phyloP scores from a whole-genome alignment of 2,329 filamentous ascomycete genomes.

The Stromatinia cepivora region DNA sequence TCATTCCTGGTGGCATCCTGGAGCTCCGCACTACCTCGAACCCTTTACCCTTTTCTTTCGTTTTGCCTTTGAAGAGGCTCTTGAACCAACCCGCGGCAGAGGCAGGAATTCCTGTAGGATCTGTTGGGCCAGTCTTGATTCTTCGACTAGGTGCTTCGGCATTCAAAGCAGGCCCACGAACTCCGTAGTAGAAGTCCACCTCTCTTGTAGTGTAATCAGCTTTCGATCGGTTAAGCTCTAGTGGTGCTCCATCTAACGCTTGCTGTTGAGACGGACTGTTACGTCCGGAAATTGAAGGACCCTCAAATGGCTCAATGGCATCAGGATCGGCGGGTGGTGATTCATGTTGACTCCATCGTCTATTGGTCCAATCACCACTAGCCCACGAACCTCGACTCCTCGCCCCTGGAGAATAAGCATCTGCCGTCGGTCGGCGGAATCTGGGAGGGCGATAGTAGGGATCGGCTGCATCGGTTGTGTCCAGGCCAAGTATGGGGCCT shows the following conservation, averaged over 20 bases:
- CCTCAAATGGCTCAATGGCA: slow-evolving; percentile 43
- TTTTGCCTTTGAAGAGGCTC: slow-evolving; percentile 75
- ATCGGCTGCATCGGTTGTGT: slow-evolving; percentile 59
- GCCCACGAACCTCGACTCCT: slow-evolving; percentile 48
- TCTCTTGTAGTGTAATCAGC: slow-evolving; percentile 91
- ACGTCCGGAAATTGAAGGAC: slow-evolving; percentile 46
- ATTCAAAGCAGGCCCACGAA: slow-evolving; percentile 82
- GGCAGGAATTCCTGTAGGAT: slow-evolving; percentile 87
- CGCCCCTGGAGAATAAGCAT: slow-evolving; percentile 44
- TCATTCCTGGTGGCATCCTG: slow-evolving; percentile 76
- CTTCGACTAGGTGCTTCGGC: slow-evolving; percentile 79
- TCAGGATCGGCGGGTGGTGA: slow-evolving; percentile 43
- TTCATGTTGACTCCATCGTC: slow-evolving; percentile 41
- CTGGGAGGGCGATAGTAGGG: slow-evolving; percentile 89
- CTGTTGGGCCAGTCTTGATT: slow-evolving; percentile 88
- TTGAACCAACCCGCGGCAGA: slow-evolving; percentile 90
- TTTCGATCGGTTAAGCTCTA: slow-evolving; percentile 45
- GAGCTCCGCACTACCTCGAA: slow-evolving; percentile 95
- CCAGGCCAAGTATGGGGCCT: slow-evolving; percentile 48
- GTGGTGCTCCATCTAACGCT: slow-evolving; percentile 32
- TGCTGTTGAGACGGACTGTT: slow-evolving; percentile 51
- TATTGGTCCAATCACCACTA: slow-evolving; percentile 49
- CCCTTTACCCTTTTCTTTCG: slow-evolving; percentile 91
- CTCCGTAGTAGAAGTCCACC: slow-evolving; percentile 95
- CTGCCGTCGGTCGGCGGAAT: slow-evolving; percentile 64